Base-by-base conservation (phyloP, 495 filamentous ascomycete species). In the Amphirosellinia nigrospora region DNA sequence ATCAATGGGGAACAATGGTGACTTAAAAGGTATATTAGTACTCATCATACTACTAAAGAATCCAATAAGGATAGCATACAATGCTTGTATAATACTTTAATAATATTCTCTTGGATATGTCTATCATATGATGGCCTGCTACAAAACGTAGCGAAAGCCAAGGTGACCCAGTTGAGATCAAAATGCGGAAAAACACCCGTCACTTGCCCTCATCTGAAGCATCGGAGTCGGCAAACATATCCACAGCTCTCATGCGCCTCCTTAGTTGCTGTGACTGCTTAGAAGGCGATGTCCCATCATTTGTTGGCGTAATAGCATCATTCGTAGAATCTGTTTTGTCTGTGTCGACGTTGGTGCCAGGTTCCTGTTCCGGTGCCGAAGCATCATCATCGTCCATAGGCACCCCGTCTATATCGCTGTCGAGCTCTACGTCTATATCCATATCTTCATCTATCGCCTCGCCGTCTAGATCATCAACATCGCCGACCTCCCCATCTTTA, bases 161-260 rank as follows among this genome's bases (percentile, higher is more conserved):
- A 38, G n/a, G 36, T 36, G 30, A 43, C 23, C 9, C 28, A 21
- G 30, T 13, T n/a, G 16, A n/a, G 19, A 39, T 15, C 30, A 30
- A 43, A n/a, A 45, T 45, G 7, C n/a, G 19, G 10, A 23, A 11
- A 39, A 53, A 19, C 32, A n/a, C 28, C 21, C 16, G 21, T 78
- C 69, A 80, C 69, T 71, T 72, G 63, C 71, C 79, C 26, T 72
- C 75, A 10, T 84, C 82, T 11, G 83, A 85, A 34, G 72, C 72
- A 59, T 82, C 84, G 3, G 82, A 85, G 74, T 88, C 91, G 19
- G 92, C 94, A 87, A 97, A 98, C 94, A 98, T 97, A 76, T 98
- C 94, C 75, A 93, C 93, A 4, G 94, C 94, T 71, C 89, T 93
- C 77, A 93, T 92, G 59, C 94, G 88, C 71, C 87, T 88, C 68